Evolutionary conservation across 2,329 filamentous ascomycete genomes (phyloP), one percentile per base, ranked within the genome.

Genomic region (Neofusicoccum cordaticola): DNA sequence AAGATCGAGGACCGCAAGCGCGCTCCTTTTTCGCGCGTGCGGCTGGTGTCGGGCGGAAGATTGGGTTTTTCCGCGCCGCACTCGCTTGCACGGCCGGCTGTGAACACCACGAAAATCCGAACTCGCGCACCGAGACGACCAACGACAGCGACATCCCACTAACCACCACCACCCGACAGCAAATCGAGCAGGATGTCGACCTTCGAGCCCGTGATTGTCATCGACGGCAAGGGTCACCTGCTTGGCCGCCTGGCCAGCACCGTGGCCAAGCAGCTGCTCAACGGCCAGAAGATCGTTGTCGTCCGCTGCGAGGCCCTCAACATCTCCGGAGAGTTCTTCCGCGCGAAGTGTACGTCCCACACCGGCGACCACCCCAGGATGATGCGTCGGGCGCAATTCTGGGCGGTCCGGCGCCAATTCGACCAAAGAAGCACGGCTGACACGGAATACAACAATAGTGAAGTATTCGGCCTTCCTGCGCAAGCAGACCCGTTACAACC

Each of bases 241-340:
- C 93, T 99, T 84, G 95, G 95, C 87, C 94, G 95, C 83, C 90
- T 99, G 82, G 94, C 94, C 85, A 93, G 89, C 82, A 97, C 93
- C 80, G 93, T 98, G 79, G 94, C 94, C 82, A 98, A 98, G 91
- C 94, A 98, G 88, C 90, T 98, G 79, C 91, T 98, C 77, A 96
- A 90, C 84, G 94, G 94, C 82, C 94, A 98, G 87, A 98, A 98
- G 91, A 96, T 99, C 81, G 94, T 98, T 78, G 86, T 99, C 76
- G 95, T 99, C 82, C 92, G 95, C 87, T 96, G 91, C 85, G 95
- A 99, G 86, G 93, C 92, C 78, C 89, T 99, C 83, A 99, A 99
- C 90, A 99, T 99, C 88, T 99, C 95, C 75, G 95, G 95, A 86
- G 95, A 98, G 88, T 99, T 99, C 92, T 99, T 99, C 91, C 93